These are phyloP conservation scores for Dovyalis caffra DNA, from an alignment of 345 rosid species.

Conservation along the genomic window DNA sequence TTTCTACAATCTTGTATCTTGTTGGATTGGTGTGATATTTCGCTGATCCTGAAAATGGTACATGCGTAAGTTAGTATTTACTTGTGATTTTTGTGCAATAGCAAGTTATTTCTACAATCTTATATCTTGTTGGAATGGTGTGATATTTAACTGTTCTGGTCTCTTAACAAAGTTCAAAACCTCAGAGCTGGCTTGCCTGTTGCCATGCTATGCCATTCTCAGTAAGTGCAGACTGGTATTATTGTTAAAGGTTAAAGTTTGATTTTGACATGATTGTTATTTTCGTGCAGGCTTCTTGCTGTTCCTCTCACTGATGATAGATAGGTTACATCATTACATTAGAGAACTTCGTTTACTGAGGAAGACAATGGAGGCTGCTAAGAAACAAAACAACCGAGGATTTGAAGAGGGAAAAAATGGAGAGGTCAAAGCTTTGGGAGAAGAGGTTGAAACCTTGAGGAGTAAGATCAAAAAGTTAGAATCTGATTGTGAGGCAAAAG, in stretches of 20 bases:
- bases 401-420: constrained; percentile 52
- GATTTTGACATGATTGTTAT: background rate
- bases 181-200: too few relatives aligned
- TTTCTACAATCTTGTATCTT: background rate
- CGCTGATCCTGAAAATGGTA: too few relatives aligned
- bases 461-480: constrained; percentile 50
- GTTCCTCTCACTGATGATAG: constrained; percentile 78
- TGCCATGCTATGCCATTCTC: too few relatives aligned
- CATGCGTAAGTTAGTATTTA: too few relatives aligned
- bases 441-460: constrained; percentile 44
- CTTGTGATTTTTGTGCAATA: background rate
- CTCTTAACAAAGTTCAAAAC: too few relatives aligned
- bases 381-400: constrained; percentile 64
- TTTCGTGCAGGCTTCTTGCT: constrained; percentile 63
- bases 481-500: constrained; percentile 47
- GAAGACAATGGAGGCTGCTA: constrained; percentile 71
- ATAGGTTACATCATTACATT: constrained; percentile 80
- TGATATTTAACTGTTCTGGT: background rate
- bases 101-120: too few relatives aligned
- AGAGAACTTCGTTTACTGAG: constrained; percentile 73
- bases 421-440: constrained; percentile 45
- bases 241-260: background rate
- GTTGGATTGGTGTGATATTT: too few relatives aligned
- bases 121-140: too few relatives aligned
- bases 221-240: background rate